Percentiles rank a stretch among this genome's conserved stretches.
These are phyloP conservation scores for Clonostachys byssicola DNA, from an alignment of 2,329 filamentous ascomycete genomes.

Conservation along the genomic window DNA sequence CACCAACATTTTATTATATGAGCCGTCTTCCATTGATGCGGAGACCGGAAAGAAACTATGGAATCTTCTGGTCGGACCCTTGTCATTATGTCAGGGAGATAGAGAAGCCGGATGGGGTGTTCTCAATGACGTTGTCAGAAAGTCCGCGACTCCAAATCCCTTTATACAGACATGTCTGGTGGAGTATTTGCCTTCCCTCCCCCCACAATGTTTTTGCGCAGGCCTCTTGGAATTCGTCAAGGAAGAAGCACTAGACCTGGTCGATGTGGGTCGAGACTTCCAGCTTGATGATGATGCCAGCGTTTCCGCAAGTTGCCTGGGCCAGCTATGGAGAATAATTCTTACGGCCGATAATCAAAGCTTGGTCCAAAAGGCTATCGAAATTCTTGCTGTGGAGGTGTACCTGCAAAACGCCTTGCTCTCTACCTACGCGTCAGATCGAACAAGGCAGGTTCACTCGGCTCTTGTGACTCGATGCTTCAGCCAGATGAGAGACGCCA, in stretches of 20 bases:
- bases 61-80: slow-evolving; percentile 66
- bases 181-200: slow-evolving; percentile 52
- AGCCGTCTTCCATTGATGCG: slow-evolving; percentile 56
- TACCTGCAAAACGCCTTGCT: slow-evolving; percentile 62
- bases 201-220: slow-evolving; percentile 53
- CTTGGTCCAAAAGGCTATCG: slow-evolving; percentile 66
- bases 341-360: slow-evolving; percentile 60
- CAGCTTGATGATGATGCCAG: slow-evolving; percentile 47
- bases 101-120: slow-evolving; percentile 67
- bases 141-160: slow-evolving; percentile 41
- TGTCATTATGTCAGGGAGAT: slow-evolving; percentile 54
- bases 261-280: slow-evolving; percentile 37
- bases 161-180: slow-evolving; percentile 51
- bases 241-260: slow-evolving; percentile 39
- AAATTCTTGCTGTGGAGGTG: slow-evolving; percentile 63
- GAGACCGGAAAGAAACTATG: slow-evolving; percentile 64
- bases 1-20: slow-evolving; percentile 51
- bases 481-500: slow-evolving; percentile 61
- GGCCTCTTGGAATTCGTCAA: slow-evolving; percentile 62
- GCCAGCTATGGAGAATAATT: slow-evolving; percentile 82
- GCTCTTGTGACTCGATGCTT: slow-evolving; percentile 72
- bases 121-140: slow-evolving; percentile 44
- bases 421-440: slow-evolving; percentile 38
- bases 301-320: slow-evolving; percentile 49
- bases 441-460: slow-evolving; percentile 58